A percentile compares a stretch with the other conserved stretches of the same genome.
phyloP scores from a whole-genome alignment of 2,329 filamentous ascomycete species.

The Lachnellula subtilissima region DNA sequence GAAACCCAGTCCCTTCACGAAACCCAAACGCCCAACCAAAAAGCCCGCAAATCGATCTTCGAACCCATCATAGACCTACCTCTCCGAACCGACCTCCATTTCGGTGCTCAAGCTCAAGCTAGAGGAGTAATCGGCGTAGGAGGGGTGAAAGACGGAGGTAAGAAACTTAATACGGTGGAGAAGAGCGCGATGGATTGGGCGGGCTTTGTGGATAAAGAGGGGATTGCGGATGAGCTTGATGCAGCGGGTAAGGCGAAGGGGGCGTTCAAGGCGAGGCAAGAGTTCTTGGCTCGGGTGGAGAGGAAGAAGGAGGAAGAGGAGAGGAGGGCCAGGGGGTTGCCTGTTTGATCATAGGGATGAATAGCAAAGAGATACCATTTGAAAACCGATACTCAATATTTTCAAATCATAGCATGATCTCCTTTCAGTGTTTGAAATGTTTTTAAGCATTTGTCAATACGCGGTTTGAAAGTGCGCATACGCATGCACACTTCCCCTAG shows the following conservation, averaged over 20 bases:
- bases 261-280: conserved; percentile 57
- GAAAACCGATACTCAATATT: no score
- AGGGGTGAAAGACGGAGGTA: conserved; percentile 46
- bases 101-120: conserved; percentile 41
- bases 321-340: conserved; percentile 42
- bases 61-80: conserved; percentile 48
- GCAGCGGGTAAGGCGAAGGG: conserved; percentile 61
- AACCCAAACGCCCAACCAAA: conserved; percentile 31
- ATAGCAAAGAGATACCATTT: not conserved
- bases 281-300: conserved; percentile 62
- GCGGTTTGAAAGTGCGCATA: no score
- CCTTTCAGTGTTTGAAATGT: no score
- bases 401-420: no score
- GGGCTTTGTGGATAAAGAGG: conserved; percentile 65
- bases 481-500: no score
- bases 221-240: conserved; percentile 63
- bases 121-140: conserved; percentile 30
- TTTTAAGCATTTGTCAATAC: no score
- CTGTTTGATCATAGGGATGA: not conserved
- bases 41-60: conserved; percentile 51
- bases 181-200: conserved; percentile 72
- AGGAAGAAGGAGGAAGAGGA: conserved; percentile 57
- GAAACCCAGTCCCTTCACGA: conserved; percentile 37
- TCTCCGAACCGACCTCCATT: conserved; percentile 52
- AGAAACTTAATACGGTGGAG: conserved; percentile 66